Evolutionary conservation across 768 basidiomycete species (phyloP), one percentile per base, ranked within the genome.

Genomic region (Glaciozyma martinii): DNA sequence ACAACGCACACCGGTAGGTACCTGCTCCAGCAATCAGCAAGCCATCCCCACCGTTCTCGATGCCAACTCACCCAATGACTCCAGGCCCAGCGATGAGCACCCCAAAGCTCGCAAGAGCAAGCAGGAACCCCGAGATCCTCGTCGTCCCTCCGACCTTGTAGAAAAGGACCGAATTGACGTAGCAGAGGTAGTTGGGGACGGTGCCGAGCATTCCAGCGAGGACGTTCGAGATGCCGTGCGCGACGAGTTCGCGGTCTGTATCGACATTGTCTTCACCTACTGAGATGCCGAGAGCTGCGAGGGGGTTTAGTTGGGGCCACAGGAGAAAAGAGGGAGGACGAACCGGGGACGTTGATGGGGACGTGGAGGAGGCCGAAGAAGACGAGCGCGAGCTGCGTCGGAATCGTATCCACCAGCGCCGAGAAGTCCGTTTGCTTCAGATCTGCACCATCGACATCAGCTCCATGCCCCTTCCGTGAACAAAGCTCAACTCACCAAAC

Each of bases 71-170:
- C 33, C 89, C 88, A 67, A 99, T 94, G 0, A 91, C 89, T 0
- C 83, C 84, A 0, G 93, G 91, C 5, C 94, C 94, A 44, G 90
- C 78, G 40, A 91, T 76, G 65, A 98, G 80, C 52, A 99, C 78
- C 1, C 77, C 10, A 79, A 79, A 33, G 4, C 88, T 92, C 9
- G 85, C 86, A 15, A 83, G 74, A 1, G 89, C 91, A 21, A 99
- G 84, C 77, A 98, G 77, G 69, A 93, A 85, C 7, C 91, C 89
- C 2, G 93, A 84, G 25, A 91, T 76, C 18, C 94, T 81, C 3
- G 85, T 92, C 12, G 82, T 84, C 5, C 94, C 94, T 2, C 94
- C 93, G 23, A 95, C 88, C 42, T 92, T 87, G 77, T 95, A 97
- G 76, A 98, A 94, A 66, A 80, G 72, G 1, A 80, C 59, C 67